phyloP scores from a whole-genome alignment of 2,329 filamentous ascomycete genomes.

The Epichloe brachyelytri region DNA sequence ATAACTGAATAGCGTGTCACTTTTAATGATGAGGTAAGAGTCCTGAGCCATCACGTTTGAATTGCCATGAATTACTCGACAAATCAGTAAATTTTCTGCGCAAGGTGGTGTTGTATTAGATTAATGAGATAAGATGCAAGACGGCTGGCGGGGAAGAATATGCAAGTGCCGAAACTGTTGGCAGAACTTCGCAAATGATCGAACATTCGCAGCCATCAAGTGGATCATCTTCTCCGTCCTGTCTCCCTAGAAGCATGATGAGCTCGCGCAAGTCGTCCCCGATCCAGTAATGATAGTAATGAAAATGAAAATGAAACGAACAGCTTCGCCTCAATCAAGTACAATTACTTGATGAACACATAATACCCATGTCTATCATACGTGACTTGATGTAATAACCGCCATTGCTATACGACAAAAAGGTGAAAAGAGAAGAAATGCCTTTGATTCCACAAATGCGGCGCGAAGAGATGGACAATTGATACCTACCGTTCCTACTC shows the following conservation, averaged over 20 bases:
- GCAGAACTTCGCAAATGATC: background rate
- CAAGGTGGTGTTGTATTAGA: background rate
- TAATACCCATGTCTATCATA: slow-evolving; percentile 5
- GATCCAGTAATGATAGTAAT: background rate
- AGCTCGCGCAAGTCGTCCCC: background rate
- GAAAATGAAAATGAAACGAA: background rate
- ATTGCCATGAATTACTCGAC: background rate
- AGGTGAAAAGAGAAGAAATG: background rate
- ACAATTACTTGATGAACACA: slow-evolving; percentile 1
- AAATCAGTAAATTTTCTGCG: too few species aligned
- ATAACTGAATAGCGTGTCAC: too few species aligned
- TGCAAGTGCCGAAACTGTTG: too few species aligned
- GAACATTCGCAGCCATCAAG: too few species aligned
- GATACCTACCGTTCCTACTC: background rate
- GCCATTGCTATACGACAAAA: background rate
- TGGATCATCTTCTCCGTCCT: background rate
- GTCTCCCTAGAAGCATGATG: background rate
- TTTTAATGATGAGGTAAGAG: background rate
- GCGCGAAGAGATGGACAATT: background rate
- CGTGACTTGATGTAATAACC: background rate
- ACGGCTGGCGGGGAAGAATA: background rate
- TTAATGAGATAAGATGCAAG: background rate
- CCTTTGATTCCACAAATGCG: background rate
- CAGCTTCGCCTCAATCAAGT: background rate
- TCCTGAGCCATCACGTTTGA: background rate